phyloP scores from a whole-genome alignment of 192 early-diverging fungal species.

The Chytriomyces confervae region DNA sequence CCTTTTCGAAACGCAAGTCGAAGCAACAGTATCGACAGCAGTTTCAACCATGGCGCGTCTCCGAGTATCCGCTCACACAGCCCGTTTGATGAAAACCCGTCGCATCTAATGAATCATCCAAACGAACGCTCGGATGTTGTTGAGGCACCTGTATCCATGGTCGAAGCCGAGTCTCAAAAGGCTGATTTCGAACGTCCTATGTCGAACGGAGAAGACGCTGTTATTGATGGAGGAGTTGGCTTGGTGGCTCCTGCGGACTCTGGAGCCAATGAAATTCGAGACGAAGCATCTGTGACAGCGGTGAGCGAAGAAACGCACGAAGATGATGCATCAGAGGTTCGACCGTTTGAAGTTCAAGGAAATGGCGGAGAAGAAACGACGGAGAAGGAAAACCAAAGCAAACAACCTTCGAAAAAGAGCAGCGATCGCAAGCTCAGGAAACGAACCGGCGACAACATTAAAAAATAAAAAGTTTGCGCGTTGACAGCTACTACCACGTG shows the following conservation, averaged over 20 bases:
- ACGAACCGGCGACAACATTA: too few species aligned
- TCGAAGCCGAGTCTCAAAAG: neutral
- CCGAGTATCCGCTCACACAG: neutral
- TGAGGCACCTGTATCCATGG: neutral
- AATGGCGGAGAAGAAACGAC: neutral
- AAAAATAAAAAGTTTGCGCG: too few species aligned
- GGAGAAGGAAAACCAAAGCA: neutral
- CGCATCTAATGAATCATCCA: neutral
- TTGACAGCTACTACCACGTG: too few species aligned
- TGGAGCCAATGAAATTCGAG: neutral
- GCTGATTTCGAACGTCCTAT: neutral
- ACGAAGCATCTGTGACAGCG: neutral
- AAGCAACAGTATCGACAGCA: constrained; percentile 1
- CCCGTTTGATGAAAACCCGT: neutral
- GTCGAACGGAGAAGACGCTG: neutral
- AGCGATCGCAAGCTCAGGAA: too few species aligned
- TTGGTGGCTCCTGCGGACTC: neutral
- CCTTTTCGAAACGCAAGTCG: neutral
- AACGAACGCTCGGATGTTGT: neutral
- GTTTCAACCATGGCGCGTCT: neutral
- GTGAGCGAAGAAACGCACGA: neutral
- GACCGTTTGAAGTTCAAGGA: neutral
- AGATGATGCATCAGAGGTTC: neutral
- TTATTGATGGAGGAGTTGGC: neutral
- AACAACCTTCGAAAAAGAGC: too few species aligned